Conservation (phyloP, 192 early-diverging fungal genomes). For the Backusella morwellensis region DNA sequence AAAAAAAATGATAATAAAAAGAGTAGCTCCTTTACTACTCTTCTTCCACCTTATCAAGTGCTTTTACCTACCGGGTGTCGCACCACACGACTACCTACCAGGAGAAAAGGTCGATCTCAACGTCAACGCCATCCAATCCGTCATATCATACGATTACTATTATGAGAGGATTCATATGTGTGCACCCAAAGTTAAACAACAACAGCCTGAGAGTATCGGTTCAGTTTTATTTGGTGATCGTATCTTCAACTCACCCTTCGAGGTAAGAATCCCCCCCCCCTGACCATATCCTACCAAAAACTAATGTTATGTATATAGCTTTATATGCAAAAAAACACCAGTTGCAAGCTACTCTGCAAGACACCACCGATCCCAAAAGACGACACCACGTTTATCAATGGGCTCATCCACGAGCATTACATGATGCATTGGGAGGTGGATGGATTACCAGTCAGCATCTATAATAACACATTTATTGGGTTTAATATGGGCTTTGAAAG, state of each 20-base stretch:
- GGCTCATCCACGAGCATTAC: constrained; percentile 74
- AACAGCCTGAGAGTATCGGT: constrained; percentile 81
- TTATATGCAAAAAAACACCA: constrained; percentile 52
- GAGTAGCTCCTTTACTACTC: background rate
- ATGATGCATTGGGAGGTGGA: constrained; percentile 87
- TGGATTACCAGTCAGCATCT: constrained; percentile 75
- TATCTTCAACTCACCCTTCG: constrained; percentile 78
- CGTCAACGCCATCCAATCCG: constrained; percentile 83
- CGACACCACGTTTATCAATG: constrained; percentile 84
- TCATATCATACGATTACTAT: constrained; percentile 88
- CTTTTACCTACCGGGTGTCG: constrained; percentile 95
- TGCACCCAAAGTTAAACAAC: constrained; percentile 58
- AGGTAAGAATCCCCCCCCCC: constrained; percentile 48
- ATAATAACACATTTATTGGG: constrained; percentile 63
- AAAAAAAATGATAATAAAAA: background rate
- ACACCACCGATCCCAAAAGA: constrained; percentile 49
- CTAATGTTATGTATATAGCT: constrained; percentile 40
- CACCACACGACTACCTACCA: constrained; percentile 77
- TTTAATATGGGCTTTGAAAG: constrained; percentile 67
- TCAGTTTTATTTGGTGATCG: constrained; percentile 96
- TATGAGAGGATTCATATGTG: constrained; percentile 86
- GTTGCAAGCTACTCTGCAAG: constrained; percentile 68
- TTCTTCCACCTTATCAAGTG: constrained; percentile 5
- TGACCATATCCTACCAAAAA: too few relatives aligned
- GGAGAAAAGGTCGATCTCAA: constrained; percentile 69